Evolutionary conservation across 2,329 filamentous ascomycete genomes (phyloP).

Genomic region (Teratosphaeria viscida): DNA sequence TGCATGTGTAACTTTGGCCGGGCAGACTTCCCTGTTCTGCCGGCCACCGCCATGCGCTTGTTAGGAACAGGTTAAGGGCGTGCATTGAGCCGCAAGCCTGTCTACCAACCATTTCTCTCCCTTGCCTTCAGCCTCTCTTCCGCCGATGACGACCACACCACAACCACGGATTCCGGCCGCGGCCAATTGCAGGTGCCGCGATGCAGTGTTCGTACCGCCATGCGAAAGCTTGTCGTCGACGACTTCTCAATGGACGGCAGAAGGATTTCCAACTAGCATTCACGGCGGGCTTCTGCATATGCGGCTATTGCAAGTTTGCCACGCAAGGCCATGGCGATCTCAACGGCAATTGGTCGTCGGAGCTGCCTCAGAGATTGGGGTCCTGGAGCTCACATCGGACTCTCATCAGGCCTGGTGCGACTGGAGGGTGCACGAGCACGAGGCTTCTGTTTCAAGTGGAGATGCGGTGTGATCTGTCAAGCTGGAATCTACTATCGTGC

Average conservation of each 20-base stretch:
- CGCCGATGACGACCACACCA: neutral
- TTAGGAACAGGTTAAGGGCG: constrained; percentile 1
- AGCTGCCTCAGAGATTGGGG: neutral
- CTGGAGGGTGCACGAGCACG: neutral
- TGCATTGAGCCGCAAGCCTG: neutral
- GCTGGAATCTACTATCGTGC: neutral
- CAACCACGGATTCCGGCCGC: neutral
- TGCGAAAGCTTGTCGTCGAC: neutral
- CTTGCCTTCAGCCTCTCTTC: neutral
- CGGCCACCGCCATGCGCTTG: neutral
- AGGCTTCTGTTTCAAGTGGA: neutral
- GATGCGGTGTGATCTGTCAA: neutral
- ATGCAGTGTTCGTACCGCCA: neutral
- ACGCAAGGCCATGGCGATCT: neutral
- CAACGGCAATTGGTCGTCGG: neutral
- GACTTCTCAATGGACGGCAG: neutral
- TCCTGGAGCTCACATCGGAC: neutral
- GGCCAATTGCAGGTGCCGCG: neutral
- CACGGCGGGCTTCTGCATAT: neutral
- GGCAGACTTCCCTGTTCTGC: neutral
- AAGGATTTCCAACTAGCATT: neutral
- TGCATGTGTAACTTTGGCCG: neutral
- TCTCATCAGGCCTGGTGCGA: neutral
- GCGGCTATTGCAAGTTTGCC: constrained; percentile 6
- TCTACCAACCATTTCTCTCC: neutral